A percentile compares a stretch with the other conserved stretches of the same genome.
Evolutionary conservation across 139 green algal species (phyloP).

Genomic region (Mychonastes homosphaera): DNA sequence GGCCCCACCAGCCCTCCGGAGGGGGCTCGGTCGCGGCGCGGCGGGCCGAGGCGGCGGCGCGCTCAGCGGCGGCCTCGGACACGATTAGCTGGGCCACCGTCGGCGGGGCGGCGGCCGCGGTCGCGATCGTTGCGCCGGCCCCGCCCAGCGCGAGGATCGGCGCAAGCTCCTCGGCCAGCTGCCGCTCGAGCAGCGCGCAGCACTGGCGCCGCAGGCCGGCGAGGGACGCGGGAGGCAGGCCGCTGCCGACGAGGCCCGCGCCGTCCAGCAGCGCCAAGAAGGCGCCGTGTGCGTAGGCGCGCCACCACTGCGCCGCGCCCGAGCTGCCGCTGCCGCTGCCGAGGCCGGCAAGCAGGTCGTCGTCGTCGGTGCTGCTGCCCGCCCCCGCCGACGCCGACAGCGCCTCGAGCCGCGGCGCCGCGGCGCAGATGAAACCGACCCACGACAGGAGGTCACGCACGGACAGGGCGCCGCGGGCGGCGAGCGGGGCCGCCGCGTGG

Average conservation of each 20-base stretch:
- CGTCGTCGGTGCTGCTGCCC: too few relatives aligned
- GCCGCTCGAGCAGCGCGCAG: conserved; percentile 35
- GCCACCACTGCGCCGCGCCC: too few relatives aligned
- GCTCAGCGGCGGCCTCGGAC: too few relatives aligned
- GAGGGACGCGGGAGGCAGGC: conserved; percentile 35
- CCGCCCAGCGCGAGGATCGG: conserved; percentile 6
- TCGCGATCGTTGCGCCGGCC: too few relatives aligned
- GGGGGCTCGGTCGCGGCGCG: too few relatives aligned
- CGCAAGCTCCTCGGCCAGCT: conserved; percentile 36
- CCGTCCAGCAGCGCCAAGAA: conserved; percentile 89
- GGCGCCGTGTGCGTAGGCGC: conserved; percentile 83
- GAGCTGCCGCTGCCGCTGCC: too few relatives aligned
- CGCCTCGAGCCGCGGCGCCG: conserved; percentile 32
- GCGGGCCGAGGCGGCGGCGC: too few relatives aligned
- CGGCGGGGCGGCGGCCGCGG: too few relatives aligned
- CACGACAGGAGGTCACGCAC: conserved; percentile 90
- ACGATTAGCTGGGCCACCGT: too few relatives aligned
- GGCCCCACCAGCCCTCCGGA: conserved; percentile 50
- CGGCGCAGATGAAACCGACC: conserved; percentile 70
- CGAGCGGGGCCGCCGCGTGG: conserved; percentile 22
- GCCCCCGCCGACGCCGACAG: too few relatives aligned
- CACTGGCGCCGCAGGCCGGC: conserved; percentile 36
- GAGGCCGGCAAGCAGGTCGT: too few relatives aligned
- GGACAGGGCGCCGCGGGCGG: conserved; percentile 47
- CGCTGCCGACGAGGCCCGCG: conserved; percentile 71